phyloP scores from a whole-genome alignment of 2,329 filamentous ascomycete genomes.

The Elsinoe necatrix region DNA sequence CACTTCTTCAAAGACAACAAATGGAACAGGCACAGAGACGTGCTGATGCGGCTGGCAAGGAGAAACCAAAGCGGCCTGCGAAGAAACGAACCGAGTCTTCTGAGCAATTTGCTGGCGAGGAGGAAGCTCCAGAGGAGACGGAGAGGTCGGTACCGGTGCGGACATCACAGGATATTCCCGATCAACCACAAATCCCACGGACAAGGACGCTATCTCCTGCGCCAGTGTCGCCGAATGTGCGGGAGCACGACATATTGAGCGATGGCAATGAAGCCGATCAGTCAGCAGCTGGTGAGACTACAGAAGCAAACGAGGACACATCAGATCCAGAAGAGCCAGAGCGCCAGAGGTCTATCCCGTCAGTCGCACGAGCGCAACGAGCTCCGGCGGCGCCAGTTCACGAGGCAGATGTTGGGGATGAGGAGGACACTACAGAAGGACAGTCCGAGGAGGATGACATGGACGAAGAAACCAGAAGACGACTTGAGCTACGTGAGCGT shows the following conservation, averaged over 20 bases:
- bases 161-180: constrained; percentile 5
- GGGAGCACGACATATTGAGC: constrained; percentile 47
- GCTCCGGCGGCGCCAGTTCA: constrained; percentile 34
- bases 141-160: constrained; percentile 30
- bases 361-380: constrained; percentile 34
- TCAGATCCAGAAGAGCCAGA: constrained; percentile 65
- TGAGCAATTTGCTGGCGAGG: constrained; percentile 27
- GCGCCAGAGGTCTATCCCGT: constrained; percentile 17
- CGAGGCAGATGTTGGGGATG: constrained; percentile 41
- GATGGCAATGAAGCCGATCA: constrained; percentile 59
- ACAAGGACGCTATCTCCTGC: constrained; percentile 5
- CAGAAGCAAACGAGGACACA: constrained; percentile 52
- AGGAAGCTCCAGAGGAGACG: constrained; percentile 31
- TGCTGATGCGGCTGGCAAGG: constrained; percentile 68
- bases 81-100: constrained; percentile 54
- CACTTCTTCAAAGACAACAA: constrained; percentile 86
- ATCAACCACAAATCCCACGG: constrained; percentile 30
- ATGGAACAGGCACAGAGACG: constrained; percentile 78
- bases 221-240: constrained; percentile 17
- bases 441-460: constrained; percentile 68
- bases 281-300: constrained; percentile 53
- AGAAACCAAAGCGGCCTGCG: constrained; percentile 71
- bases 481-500: constrained; percentile 79
- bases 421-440: constrained; percentile 36
- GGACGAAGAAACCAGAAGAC: constrained; percentile 76